Percentiles rank a stretch among this genome's conserved stretches.
Conservation (phyloP, 352 stramenopile genomes). For the Thalassiosira pacifica region DNA sequence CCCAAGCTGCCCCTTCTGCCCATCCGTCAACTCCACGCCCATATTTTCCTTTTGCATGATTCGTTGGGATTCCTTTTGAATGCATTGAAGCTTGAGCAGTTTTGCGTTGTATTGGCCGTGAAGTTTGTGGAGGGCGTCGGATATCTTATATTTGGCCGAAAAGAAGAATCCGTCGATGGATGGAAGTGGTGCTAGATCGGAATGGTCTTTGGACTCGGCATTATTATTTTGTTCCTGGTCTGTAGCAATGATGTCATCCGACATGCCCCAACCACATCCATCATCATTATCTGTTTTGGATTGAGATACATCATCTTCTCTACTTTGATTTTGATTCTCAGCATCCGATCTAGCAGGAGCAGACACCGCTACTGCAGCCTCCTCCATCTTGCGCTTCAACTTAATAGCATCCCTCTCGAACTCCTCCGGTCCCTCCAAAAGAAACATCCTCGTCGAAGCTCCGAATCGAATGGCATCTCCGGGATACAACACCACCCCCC, state of each 20-base stretch:
- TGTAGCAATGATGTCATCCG: slow-evolving; percentile 6
- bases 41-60: slow-evolving; percentile 71
- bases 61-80: slow-evolving; percentile 72
- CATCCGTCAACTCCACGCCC: slow-evolving; percentile 69
- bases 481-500: slow-evolving; percentile 75
- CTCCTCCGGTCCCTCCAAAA: slow-evolving; percentile 73
- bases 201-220: background rate
- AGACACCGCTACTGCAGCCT: background rate
- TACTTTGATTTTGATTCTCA: background rate
- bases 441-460: slow-evolving; percentile 73
- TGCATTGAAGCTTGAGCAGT: slow-evolving; percentile 72
- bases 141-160: slow-evolving; percentile 35
- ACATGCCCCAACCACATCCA: slow-evolving; percentile 59
- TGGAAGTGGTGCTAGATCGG: slow-evolving; percentile 46
- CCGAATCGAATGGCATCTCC: slow-evolving; percentile 82
- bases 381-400: slow-evolving; percentile 38
- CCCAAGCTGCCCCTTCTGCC: slow-evolving; percentile 73
- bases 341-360: background rate
- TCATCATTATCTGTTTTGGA: slow-evolving; percentile 1
- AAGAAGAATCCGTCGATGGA: slow-evolving; percentile 63
- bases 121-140: slow-evolving; percentile 42
- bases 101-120: slow-evolving; percentile 57
- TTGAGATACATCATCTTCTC: too few relatives aligned
- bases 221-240: slow-evolving; percentile 28
- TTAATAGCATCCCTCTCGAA: slow-evolving; percentile 62